Evolutionary conservation across 441 rosid genomes (phyloP).

Genomic region (Gossypium schwendimanii): DNA sequence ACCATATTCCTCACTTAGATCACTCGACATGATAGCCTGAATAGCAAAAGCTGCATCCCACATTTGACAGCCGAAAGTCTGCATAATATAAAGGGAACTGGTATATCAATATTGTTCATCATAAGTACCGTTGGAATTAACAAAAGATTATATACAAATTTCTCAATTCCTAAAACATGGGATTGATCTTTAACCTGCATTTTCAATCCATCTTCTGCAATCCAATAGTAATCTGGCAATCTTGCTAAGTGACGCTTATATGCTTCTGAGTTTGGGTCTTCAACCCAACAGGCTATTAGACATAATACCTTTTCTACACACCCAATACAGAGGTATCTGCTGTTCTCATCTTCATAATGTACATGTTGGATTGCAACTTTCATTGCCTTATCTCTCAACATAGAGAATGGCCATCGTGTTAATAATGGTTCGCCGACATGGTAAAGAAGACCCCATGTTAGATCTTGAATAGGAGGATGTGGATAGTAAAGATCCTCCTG

Average conservation of each 20-base stretch:
- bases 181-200: constrained; percentile 31
- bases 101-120: not conserved
- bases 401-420: constrained; percentile 44
- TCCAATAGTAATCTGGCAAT: constrained; percentile 49
- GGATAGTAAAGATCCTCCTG: constrained; percentile 55
- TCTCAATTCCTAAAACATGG: not conserved
- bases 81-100: constrained; percentile 4
- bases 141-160: not conserved
- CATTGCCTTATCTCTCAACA: constrained; percentile 41
- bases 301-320: constrained; percentile 50
- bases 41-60: constrained; percentile 57
- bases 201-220: constrained; percentile 61
- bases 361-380: constrained; percentile 38
- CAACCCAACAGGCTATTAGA: constrained; percentile 54
- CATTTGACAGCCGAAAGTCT: constrained; percentile 49
- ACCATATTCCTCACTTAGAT: constrained; percentile 28
- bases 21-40: constrained; percentile 44
- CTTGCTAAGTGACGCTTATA: constrained; percentile 49
- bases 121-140: not conserved
- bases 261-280: constrained; percentile 42
- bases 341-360: constrained; percentile 51
- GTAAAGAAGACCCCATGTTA: constrained; percentile 49
- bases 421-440: constrained; percentile 38
- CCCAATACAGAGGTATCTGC: constrained; percentile 50
- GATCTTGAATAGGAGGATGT: constrained; percentile 49